These are phyloP conservation scores for Xylaria palmicola DNA, from an alignment of 495 filamentous ascomycete species.

Conservation along the genomic window DNA sequence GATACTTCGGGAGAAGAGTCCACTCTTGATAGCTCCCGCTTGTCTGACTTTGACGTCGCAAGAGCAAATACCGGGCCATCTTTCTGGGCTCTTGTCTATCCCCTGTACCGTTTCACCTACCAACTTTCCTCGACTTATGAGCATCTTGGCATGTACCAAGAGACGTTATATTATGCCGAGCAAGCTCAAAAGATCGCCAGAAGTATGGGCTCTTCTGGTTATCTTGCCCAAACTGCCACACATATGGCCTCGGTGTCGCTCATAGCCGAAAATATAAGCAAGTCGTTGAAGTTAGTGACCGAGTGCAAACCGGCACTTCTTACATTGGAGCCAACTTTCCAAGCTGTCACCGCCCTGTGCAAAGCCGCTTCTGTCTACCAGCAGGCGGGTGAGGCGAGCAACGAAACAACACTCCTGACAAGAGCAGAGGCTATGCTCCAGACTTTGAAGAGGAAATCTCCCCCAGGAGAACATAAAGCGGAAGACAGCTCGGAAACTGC, in stretches of 20 bases:
- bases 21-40: constrained; percentile 26
- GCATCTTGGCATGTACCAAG: constrained; percentile 80
- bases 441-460: constrained; percentile 18
- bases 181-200: constrained; percentile 78
- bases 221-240: constrained; percentile 52
- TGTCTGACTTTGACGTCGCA: constrained; percentile 15
- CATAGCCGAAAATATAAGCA: constrained; percentile 58
- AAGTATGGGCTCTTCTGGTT: constrained; percentile 60
- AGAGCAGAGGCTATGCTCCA: constrained; percentile 41
- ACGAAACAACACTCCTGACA: constrained; percentile 34
- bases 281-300: constrained; percentile 60
- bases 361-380: constrained; percentile 46
- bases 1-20: constrained; percentile 34
- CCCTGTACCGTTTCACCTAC: constrained; percentile 64
- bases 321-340: constrained; percentile 46
- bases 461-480: background rate
- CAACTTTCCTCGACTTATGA: constrained; percentile 75
- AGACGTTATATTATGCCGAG: constrained; percentile 86
- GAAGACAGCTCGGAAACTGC: constrained; percentile 44
- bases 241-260: constrained; percentile 65
- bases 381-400: constrained; percentile 37
- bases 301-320: constrained; percentile 45
- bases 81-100: constrained; percentile 78
- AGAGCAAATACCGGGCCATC: constrained; percentile 53
- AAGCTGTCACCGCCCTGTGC: constrained; percentile 42